Evolutionary conservation across 2,329 filamentous ascomycete species (phyloP).

Genomic region (Penicillium oxalicum): DNA sequence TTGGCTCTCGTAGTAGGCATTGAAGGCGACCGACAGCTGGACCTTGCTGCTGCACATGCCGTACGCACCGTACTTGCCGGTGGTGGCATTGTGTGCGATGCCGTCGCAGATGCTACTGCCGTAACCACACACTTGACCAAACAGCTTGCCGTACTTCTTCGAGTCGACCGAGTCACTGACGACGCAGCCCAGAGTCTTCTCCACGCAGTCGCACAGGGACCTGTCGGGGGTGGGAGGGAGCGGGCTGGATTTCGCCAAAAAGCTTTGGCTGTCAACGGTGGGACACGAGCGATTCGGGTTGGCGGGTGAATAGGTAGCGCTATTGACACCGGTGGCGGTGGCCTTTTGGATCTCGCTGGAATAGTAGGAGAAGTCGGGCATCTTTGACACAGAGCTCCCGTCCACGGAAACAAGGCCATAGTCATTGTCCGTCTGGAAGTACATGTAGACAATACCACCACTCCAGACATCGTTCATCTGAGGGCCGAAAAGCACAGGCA

Average conservation of each 20-base stretch:
- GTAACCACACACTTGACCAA: conserved; percentile 47
- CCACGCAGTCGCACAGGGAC: conserved; percentile 81
- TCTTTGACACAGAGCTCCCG: conserved; percentile 56
- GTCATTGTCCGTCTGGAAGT: conserved; percentile 84
- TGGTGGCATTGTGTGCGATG: conserved; percentile 35
- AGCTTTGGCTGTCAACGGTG: conserved; percentile 51
- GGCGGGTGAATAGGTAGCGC: conserved; percentile 65
- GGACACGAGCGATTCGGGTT: conserved; percentile 66
- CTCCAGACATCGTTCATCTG: conserved; percentile 86
- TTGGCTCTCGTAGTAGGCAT: conserved; percentile 42
- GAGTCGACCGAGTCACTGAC: conserved; percentile 54
- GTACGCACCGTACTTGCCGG: conserved; percentile 44
- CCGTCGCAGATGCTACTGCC: conserved; percentile 22
- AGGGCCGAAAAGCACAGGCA: conserved; percentile 68
- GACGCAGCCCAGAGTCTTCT: conserved; percentile 63
- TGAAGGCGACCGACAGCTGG: conserved; percentile 43
- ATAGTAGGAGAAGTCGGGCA: conserved; percentile 69
- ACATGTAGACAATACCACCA: conserved; percentile 98
- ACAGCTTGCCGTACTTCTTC: conserved; percentile 61
- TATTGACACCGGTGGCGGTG: conserved; percentile 60
- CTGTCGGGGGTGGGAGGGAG: conserved; percentile 80
- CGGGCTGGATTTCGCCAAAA: conserved; percentile 57
- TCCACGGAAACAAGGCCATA: conserved; percentile 64
- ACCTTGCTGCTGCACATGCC: conserved; percentile 42
- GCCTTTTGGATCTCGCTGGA: conserved; percentile 63